Evolutionary conservation across 164 flowering plant species (phyloP), one percentile per base, ranked within the genome.

Genomic region (Piper longum): DNA sequence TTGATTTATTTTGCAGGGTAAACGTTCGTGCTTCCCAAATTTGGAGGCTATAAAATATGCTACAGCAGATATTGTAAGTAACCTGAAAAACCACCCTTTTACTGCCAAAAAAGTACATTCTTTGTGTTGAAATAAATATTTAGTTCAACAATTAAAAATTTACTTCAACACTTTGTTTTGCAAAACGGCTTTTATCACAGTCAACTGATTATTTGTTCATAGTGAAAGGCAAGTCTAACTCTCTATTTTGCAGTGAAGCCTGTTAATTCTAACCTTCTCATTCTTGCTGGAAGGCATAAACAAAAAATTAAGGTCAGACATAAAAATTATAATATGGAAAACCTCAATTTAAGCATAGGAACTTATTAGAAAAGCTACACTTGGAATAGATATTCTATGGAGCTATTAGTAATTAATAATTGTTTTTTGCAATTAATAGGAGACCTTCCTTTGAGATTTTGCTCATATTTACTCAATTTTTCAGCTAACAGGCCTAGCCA

Each of bases 11-110:
- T 71, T 75, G 75, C 85, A 93, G 99, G 85, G 88, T 64, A 84
- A 87, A 57, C 84, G 99, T 16, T 41, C 83, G 39, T 84, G 96
- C 81, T 90, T 77, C 71, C 99, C 97, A 26, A 93, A 93, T 64
- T 65, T 93, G 72, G 89, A 87, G 67, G 95, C 96, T n/a, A 88
- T 93, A 59, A 90, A 79, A 77, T 80, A 78, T 82, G 97, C 99
- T 57, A 93, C 97, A 42, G 96, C 89, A 64, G 99, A 93, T 78
- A 80, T 88, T 72, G 99, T 93, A 78, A 88, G 52, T 48, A 48
- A 5, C 52, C 14, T 48, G 9, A 48, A 48, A 26, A 2, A 45
- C 7, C 52, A 48, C 14, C 48, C 14, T 48, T 12, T 48, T 14
- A 0, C 36, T 26, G 36, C 36, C 2, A 26, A 26, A 26, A 26